A percentile compares a stretch with the other conserved stretches of the same genome.
Evolutionary conservation across 1,284 basidiomycete species (phyloP).

Genomic region (Cryptococcus sp.): DNA sequence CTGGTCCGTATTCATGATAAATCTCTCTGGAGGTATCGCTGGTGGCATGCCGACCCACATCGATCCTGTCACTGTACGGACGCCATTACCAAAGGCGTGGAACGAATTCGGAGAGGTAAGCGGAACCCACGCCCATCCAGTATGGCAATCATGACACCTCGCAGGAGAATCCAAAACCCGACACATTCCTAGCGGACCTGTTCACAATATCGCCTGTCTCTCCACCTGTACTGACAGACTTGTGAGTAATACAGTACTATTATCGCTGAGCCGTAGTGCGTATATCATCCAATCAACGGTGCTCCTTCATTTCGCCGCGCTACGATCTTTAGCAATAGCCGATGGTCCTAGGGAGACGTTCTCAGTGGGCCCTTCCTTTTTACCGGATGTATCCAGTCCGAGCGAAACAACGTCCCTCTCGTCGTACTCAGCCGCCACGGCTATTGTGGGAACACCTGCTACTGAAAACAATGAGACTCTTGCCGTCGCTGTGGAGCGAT

Average conservation of each 20-base stretch:
- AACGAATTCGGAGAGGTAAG: conserved; percentile 2
- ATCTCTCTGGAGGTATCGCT: conserved; percentile 11
- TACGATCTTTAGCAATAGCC: not conserved
- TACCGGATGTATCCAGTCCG: too few species aligned
- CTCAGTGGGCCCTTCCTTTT: too few species aligned
- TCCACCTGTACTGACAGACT: too few species aligned
- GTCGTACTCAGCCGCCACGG: too few species aligned
- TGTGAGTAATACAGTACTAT: too few species aligned
- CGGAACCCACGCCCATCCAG: too few species aligned
- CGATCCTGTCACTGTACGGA: conserved; percentile 8
- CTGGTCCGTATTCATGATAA: conserved; percentile 21
- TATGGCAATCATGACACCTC: too few species aligned
- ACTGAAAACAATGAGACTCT: not conserved
- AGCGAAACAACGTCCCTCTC: too few species aligned
- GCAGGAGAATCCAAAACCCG: too few species aligned
- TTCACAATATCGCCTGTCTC: too few species aligned
- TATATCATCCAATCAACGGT: conserved; percentile 12
- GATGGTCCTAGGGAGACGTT: not conserved
- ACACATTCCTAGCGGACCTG: too few species aligned
- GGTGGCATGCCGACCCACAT: conserved; percentile 12
- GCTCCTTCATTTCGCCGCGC: conserved; percentile 2
- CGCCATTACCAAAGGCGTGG: conserved; percentile 21
- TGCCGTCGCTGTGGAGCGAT: conserved; percentile 1
- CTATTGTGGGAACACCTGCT: too few species aligned
- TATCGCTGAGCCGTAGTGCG: not conserved